These are phyloP conservation scores for Clitopilus passeckerianus DNA, from an alignment of 768 basidiomycete species.

Conservation along the genomic window DNA sequence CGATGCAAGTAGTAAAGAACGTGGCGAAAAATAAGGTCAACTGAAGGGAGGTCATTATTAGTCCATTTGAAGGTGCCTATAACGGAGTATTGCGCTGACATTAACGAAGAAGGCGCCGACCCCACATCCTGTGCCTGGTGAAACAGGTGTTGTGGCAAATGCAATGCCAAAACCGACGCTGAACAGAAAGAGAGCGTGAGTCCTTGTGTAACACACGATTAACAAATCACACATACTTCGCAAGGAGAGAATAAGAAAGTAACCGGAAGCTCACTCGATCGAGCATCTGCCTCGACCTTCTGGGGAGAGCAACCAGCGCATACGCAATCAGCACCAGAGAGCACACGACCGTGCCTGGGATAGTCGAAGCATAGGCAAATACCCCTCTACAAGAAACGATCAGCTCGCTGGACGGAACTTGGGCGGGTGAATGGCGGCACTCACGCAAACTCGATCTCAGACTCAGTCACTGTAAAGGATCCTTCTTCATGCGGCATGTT, in stretches of 20 bases:
- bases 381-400: constrained; percentile 1
- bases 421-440: not conserved
- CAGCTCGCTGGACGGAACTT: not conserved
- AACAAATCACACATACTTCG: constrained; percentile 3
- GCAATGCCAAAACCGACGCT: constrained; percentile 18
- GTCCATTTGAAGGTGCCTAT: not conserved
- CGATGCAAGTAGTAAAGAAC: constrained; percentile 19
- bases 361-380: constrained; percentile 3
- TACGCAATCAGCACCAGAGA: constrained; percentile 8
- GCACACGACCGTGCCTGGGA: constrained; percentile 8
- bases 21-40: constrained; percentile 15
- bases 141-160: constrained; percentile 8
- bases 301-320: not conserved
- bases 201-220: not conserved
- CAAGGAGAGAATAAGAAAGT: constrained; percentile 3
- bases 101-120: constrained; percentile 17
- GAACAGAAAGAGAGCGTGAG: not conserved
- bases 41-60: constrained; percentile 4
- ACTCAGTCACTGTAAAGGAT: not conserved
- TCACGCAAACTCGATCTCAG: not conserved
- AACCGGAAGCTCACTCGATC: constrained; percentile 13
- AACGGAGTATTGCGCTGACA: constrained; percentile 4
- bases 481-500: not conserved
- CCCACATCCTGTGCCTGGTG: constrained; percentile 8
- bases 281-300: constrained; percentile 1